These are phyloP conservation scores for Aaosphaeria arxii DNA, from an alignment of 2,329 filamentous ascomycete species.

Conservation along the genomic window DNA sequence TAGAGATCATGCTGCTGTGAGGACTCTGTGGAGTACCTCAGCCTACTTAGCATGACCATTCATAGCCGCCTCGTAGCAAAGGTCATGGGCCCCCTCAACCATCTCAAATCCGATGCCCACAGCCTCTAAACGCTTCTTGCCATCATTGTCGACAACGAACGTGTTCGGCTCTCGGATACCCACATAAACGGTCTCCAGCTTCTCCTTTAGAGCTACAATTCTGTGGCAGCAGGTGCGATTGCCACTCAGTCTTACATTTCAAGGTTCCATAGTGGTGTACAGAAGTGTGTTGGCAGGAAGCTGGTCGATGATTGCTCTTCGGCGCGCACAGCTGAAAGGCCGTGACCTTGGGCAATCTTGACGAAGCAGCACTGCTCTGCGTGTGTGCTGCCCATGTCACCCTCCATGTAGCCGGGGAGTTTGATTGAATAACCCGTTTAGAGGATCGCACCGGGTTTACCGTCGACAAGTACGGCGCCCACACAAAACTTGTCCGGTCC, in stretches of 20 bases:
- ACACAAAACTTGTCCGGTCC: constrained; percentile 5
- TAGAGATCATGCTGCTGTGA: too few species aligned
- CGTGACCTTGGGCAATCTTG: constrained; percentile 3
- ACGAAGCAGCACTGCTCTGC: constrained; percentile 6
- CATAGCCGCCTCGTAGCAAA: constrained; percentile 4
- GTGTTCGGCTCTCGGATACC: constrained; percentile 4
- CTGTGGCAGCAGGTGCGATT: constrained; percentile 3
- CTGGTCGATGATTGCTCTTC: constrained; percentile 1
- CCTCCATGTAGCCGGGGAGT: constrained; percentile 4
- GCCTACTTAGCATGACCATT: constrained; percentile 2
- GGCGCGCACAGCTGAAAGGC: constrained; percentile 2
- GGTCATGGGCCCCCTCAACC: constrained; percentile 1
- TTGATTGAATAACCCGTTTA: constrained; percentile 3
- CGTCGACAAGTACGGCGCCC: constrained; percentile 2
- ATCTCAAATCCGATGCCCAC: constrained; percentile 2
- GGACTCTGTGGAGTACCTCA: background rate
- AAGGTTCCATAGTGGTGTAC: constrained; percentile 5
- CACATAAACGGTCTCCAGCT: constrained; percentile 4
- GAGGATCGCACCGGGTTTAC: constrained; percentile 3
- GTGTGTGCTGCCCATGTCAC: constrained; percentile 2
- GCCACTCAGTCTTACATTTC: constrained; percentile 4
- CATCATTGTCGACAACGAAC: constrained; percentile 3
- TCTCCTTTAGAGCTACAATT: constrained; percentile 3
- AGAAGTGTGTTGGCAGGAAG: constrained; percentile 2
- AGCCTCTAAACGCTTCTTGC: constrained; percentile 2